Conservation (phyloP, 768 basidiomycete genomes). For the Boletus huronensis region DNA sequence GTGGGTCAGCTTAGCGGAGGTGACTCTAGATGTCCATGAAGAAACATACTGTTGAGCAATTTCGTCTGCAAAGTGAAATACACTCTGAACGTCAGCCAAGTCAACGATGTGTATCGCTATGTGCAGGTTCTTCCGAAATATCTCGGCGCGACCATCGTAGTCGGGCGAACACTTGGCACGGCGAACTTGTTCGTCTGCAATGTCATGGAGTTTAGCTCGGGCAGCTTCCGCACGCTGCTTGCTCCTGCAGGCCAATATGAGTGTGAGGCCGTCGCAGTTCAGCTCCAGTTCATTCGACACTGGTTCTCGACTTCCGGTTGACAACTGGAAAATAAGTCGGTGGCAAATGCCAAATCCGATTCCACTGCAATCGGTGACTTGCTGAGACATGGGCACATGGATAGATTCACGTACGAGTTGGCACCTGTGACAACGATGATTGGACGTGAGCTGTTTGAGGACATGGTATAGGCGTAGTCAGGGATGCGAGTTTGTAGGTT, state of each 20-base stretch:
- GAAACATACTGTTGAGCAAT: conserved; percentile 49
- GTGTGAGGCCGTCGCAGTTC: conserved; percentile 54
- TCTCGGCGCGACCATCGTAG: conserved; percentile 52
- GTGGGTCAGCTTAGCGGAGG: background rate
- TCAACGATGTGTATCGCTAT: conserved; percentile 66
- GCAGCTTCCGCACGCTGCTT: conserved; percentile 61
- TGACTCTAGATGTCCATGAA: background rate
- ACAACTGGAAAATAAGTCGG: conserved; percentile 68
- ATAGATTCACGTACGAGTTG: conserved; percentile 47
- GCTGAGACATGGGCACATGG: background rate
- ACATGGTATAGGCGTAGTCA: conserved; percentile 22
- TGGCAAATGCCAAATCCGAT: conserved; percentile 83
- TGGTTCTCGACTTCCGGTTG: conserved; percentile 39
- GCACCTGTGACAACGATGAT: conserved; percentile 69
- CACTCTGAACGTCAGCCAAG: conserved; percentile 54
- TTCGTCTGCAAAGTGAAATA: conserved; percentile 59
- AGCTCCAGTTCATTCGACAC: conserved; percentile 16
- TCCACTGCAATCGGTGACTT: conserved; percentile 54
- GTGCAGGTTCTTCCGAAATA: conserved; percentile 55
- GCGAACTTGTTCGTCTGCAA: conserved; percentile 54
- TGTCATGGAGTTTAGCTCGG: conserved; percentile 45
- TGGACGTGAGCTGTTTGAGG: conserved; percentile 31
- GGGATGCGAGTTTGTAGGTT: no score
- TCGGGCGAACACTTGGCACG: conserved; percentile 31
- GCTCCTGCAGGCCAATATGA: conserved; percentile 81